phyloP scores from a whole-genome alignment of 768 basidiomycete genomes.

The Hirschioporus abietinus region DNA sequence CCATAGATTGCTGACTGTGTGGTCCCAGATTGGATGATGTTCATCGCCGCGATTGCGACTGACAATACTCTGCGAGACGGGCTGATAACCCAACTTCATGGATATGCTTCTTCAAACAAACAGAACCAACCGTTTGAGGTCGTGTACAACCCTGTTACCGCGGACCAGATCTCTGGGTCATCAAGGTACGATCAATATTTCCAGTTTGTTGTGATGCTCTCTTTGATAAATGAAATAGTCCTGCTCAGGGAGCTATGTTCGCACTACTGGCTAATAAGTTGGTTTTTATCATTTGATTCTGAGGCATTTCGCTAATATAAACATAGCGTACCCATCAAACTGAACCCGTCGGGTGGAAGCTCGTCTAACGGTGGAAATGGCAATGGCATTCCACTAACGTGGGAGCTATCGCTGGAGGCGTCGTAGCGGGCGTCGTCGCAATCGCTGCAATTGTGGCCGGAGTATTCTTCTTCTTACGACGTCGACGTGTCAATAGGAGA shows the following conservation, averaged over 20 bases:
- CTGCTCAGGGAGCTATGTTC: constrained; percentile 3
- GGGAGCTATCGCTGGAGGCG: not conserved
- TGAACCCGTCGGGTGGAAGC: not conserved
- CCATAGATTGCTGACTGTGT: not conserved
- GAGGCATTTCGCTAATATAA: not conserved
- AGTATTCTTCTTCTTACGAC: not conserved
- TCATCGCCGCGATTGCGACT: constrained; percentile 48
- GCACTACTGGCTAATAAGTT: not conserved
- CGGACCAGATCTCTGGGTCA: not conserved
- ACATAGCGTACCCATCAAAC: not conserved
- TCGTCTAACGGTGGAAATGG: not conserved
- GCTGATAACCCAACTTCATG: not conserved
- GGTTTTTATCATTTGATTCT: not conserved
- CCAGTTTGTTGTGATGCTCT: not conserved
- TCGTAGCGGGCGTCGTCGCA: not conserved
- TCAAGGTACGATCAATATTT: not conserved
- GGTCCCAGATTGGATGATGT: constrained; percentile 50
- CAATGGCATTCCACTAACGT: not conserved
- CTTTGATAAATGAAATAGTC: not conserved
- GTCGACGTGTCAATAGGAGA: not conserved
- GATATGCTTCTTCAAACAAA: not conserved
- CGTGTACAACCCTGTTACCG: not conserved
- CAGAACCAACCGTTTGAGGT: not conserved
- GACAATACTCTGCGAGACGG: constrained; percentile 37
- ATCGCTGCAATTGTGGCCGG: not conserved